Conservation (phyloP, 371 early-diverging fungal species). For the Apophysomyces sp. region DNA sequence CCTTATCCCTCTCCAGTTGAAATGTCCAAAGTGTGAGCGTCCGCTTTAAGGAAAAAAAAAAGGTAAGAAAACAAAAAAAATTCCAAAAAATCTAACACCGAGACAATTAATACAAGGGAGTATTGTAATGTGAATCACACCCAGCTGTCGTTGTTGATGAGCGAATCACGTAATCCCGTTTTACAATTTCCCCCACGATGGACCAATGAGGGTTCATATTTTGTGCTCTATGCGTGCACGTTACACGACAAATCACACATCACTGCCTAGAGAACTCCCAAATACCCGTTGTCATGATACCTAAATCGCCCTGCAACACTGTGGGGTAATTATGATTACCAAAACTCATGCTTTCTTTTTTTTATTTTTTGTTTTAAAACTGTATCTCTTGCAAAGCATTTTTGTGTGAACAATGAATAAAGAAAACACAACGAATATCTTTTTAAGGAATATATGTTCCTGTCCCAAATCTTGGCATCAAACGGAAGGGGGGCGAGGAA, state of each 20-base stretch:
- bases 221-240: background rate
- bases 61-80: slow-evolving; percentile 2
- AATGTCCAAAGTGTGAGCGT: slow-evolving; percentile 2
- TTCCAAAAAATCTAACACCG: slow-evolving; percentile 2
- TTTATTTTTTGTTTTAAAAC: no score
- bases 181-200: background rate
- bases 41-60: background rate
- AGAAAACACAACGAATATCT: no score
- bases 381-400: no score
- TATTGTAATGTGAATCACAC: background rate
- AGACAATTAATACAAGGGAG: background rate
- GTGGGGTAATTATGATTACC: no score
- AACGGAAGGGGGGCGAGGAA: no score
- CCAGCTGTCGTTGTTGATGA: background rate
- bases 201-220: background rate
- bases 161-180: background rate
- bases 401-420: no score
- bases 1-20: slow-evolving; percentile 1
- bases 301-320: no score
- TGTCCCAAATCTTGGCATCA: no score
- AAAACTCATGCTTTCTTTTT: no score
- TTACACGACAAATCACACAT: no score
- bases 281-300: background rate
- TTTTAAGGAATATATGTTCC: no score
- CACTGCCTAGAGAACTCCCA: background rate